Percentiles rank a stretch among this genome's conserved stretches.
phyloP scores from a whole-genome alignment of 2,329 filamentous ascomycete genomes.

The Diaporthe ilicicola region DNA sequence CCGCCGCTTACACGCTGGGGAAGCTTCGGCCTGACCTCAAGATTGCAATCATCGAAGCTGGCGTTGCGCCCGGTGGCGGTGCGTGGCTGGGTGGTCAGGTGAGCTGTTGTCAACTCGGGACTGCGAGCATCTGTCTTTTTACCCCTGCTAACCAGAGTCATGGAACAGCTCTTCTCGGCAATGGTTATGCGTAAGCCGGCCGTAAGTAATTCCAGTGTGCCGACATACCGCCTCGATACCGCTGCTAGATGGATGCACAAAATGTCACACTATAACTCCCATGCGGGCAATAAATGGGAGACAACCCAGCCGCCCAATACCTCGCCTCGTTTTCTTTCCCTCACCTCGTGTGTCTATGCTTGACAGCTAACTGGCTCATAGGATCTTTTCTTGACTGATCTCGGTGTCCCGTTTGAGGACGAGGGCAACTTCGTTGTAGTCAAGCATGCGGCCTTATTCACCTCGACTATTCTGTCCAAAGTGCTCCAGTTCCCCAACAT shows the following conservation, averaged over 20 bases:
- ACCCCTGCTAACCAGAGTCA: background rate
- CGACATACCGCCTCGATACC: background rate
- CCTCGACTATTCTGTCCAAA: conserved; percentile 83
- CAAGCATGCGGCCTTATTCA: conserved; percentile 94
- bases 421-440: conserved; percentile 90
- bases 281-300: background rate
- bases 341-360: no score
- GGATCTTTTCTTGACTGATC: conserved; percentile 81
- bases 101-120: background rate
- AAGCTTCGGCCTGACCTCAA: conserved; percentile 87
- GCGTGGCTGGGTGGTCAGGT: conserved; percentile 89
- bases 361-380: background rate
- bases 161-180: conserved; percentile 77
- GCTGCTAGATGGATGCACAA: no score
- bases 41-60: conserved; percentile 90
- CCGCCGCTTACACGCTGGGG: conserved; percentile 83
- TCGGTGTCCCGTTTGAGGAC: conserved; percentile 87
- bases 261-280: background rate
- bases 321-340: background rate
- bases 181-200: conserved; percentile 97
- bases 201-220: background rate
- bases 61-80: conserved; percentile 86
- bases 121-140: background rate
- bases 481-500: conserved; percentile 88
- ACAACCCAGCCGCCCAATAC: background rate